Evolutionary conservation across 768 basidiomycete species (phyloP).

Genomic region (Phylloporus sp.): DNA sequence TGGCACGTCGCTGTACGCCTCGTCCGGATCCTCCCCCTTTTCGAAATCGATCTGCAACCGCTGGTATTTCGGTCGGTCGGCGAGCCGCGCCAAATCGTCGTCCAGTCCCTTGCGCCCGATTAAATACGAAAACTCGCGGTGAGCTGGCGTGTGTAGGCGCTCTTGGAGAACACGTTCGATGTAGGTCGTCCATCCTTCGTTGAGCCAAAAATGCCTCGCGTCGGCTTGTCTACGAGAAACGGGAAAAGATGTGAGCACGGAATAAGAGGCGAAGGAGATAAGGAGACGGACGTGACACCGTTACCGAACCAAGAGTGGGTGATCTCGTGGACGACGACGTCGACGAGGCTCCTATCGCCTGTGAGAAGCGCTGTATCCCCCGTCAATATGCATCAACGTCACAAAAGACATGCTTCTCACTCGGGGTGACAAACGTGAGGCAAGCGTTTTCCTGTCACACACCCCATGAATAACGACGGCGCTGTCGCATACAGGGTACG

Average conservation of each 20-base stretch:
- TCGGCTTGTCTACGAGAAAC: constrained; percentile 65
- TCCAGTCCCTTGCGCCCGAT: constrained; percentile 68
- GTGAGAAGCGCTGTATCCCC: constrained; percentile 59
- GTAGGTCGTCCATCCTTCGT: constrained; percentile 93
- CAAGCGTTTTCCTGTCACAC: constrained; percentile 75
- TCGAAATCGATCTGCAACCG: constrained; percentile 72
- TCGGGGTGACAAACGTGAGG: constrained; percentile 82
- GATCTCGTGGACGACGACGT: constrained; percentile 86
- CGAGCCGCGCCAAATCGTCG: constrained; percentile 60
- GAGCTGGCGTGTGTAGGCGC: constrained; percentile 63
- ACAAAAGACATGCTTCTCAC: constrained; percentile 34
- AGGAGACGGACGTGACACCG: constrained; percentile 58
- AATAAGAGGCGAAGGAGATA: not conserved
- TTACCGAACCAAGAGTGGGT: constrained; percentile 90
- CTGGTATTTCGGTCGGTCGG: constrained; percentile 62
- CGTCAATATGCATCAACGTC: not conserved
- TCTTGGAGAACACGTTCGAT: constrained; percentile 78
- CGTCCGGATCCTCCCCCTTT: constrained; percentile 71
- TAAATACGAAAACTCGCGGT: constrained; percentile 75
- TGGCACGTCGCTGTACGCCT: constrained; percentile 68
- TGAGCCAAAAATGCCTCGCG: constrained; percentile 81
- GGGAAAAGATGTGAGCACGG: not conserved
- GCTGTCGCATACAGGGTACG: not conserved
- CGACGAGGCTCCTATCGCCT: constrained; percentile 80
- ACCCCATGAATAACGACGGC: not conserved